Base-by-base conservation (phyloP, 148 eudicot genomes). In the Gaultheria prostrata region DNA sequence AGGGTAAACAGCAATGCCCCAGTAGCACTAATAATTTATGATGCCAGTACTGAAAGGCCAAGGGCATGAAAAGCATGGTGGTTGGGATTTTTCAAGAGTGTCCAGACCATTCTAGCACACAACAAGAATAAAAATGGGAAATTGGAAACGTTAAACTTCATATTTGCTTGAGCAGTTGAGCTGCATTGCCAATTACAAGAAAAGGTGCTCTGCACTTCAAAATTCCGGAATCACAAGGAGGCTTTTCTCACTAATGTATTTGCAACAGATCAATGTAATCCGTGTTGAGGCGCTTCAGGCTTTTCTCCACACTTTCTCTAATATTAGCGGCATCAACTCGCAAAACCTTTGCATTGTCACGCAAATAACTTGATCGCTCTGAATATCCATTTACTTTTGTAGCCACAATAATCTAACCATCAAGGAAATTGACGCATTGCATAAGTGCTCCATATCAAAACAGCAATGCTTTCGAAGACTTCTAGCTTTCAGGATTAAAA, bases 251-350 rank as follows among this genome's bases (percentile, higher is more conserved):
- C 99, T 97, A 94, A 87, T 96, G 98, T 87, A 94, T 94, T 88
- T 94, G 99, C 78, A 94, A 81, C 59, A 94, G 89, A 86, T 96
- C 99, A 83, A 94, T 93, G 82, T 92, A 96, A 88, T 94, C 97
- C 81, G 93, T 92, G 85, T 89, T 87, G 77, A 96, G 95, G 65
- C 99, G 94, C 89, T 92, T 91, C 35, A 94, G 95, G 87, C 99
- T 96, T 92, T 96, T 96, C 89, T 96, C 99, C 39, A 96, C 98
- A 87, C 99, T 96, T 86, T 96, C 99, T 90, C 84, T 90, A 32
- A 96, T 94, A 85, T 96, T 96, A 81, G 97, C 95, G 83, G 98
- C 99, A 94, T 96, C 99, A 83, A 96, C 99, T 77, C 98, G 88
- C 85, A 90, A 82, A 51, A 91, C 87, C 13, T 89, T 87, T 82